Base-by-base conservation (phyloP, 352 stramenopile species). In the Phytopythium mirpurense region DNA sequence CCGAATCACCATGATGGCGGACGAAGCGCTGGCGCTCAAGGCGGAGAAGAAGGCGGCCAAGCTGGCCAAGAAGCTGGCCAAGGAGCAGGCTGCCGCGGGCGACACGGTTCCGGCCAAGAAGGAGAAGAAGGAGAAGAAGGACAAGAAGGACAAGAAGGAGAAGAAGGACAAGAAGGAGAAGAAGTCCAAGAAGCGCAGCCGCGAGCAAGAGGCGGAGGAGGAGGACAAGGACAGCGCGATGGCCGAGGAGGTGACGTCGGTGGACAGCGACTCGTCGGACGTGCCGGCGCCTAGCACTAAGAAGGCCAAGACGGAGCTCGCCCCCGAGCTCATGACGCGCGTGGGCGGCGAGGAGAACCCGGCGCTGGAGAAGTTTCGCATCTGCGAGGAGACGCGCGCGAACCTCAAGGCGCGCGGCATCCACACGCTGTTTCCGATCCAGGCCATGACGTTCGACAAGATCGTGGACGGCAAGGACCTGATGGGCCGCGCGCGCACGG, bases 401-500 rank as follows among this genome's bases (percentile, higher is more conserved):
- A 79, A 76, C 54, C 69, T 96, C 26, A 62, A 76, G 35, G 74
- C 76, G 49, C 82, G 85, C 47, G 89, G 89, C 47, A 96, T 97
- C 59, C 68, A 71, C 44, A 78, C 74, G 50, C 77, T 98, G 1
- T 97, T 97, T 63, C 90, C 90, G 10, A 96, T 98, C 54, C 91
- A 98, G 60, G 79, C 84, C 31, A 93, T 96, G 78, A 97, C 95
- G 12, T 98, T 98, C 51, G 80, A 96, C 65, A 96, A 97, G 65
- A 96, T 99, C 52, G 63, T 97, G 31, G 84, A 88, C 47, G 94
- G 96, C 23, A 91, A 97, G 42, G 96, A 99, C 75, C 74, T 99
- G 19, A 98, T 99, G 69, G 97, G 96, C 16, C 88, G 96, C 48
- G 96, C 93, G 10, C 90, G 94, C 26, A 99, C 96, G 3, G 97